A percentile compares a stretch with the other conserved stretches of the same genome.
These are phyloP conservation scores for Lunasporangiospora selenospora DNA, from an alignment of 192 early-diverging fungal genomes.

Conservation along the genomic window DNA sequence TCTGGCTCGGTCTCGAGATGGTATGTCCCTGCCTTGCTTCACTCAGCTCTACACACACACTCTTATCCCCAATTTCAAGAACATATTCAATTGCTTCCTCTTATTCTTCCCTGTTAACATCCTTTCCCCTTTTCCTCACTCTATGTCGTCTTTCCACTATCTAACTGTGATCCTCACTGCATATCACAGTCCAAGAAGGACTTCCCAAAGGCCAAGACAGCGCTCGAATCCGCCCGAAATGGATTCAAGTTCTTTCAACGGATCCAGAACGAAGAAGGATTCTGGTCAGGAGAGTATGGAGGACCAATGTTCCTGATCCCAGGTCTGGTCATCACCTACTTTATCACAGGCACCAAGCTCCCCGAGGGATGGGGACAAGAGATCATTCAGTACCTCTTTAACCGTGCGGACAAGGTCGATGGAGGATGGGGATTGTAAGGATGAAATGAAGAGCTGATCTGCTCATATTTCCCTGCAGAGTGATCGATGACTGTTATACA, in stretches of 20 bases:
- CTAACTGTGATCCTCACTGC: conserved; percentile 15
- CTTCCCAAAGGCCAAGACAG: conserved; percentile 66
- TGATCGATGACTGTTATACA: too few relatives aligned
- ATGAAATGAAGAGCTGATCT: too few relatives aligned
- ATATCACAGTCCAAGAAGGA: conserved; percentile 49
- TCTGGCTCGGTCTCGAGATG: conserved; percentile 84
- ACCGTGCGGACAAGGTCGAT: conserved; percentile 81
- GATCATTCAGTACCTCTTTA: conserved; percentile 87
- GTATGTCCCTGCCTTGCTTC: conserved; percentile 23
- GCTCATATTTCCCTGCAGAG: too few relatives aligned
- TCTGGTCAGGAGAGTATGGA: conserved; percentile 96
- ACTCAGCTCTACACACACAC: not conserved
- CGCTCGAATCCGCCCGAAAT: conserved; percentile 85
- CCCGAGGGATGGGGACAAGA: conserved; percentile 73
- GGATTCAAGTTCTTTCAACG: conserved; percentile 89
- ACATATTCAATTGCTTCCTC: not conserved
- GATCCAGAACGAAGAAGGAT: conserved; percentile 92
- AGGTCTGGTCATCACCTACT: conserved; percentile 88
- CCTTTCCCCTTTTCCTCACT: not conserved
- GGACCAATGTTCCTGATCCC: conserved; percentile 98
- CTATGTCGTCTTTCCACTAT: not conserved
- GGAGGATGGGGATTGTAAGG: conserved; percentile 97
- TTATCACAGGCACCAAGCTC: conserved; percentile 78
- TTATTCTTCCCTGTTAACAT: not conserved
- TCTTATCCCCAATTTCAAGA: not conserved